phyloP scores from a whole-genome alignment of 1,139 yeast species.

The Eremothecium cymbalariae region DNA sequence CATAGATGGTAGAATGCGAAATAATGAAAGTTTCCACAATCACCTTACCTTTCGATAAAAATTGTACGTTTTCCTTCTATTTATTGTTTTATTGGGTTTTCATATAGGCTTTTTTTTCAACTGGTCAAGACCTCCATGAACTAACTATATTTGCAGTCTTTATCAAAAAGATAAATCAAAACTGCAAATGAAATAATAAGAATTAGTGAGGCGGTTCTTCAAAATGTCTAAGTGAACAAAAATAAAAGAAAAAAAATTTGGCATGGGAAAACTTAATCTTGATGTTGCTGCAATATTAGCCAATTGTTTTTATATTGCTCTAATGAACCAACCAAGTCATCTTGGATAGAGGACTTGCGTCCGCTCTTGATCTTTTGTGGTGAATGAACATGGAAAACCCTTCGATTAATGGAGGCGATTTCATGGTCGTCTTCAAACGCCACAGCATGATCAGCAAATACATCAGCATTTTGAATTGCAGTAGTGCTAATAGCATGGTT shows the following conservation, averaged over 20 bases:
- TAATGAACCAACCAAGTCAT: conserved; percentile 30
- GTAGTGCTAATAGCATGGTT: conserved; percentile 25
- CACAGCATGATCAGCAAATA: conserved; percentile 29
- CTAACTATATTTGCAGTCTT: too few relatives aligned
- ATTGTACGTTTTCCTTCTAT: too few relatives aligned
- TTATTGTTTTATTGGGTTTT: too few relatives aligned
- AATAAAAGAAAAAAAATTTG: conserved; percentile 1
- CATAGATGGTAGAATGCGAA: too few relatives aligned
- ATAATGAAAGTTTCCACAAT: too few relatives aligned
- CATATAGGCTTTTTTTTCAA: too few relatives aligned
- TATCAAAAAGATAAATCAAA: conserved; percentile 1
- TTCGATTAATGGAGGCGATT: conserved; percentile 14
- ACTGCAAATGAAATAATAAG: conserved; percentile 4
- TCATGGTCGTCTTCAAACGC: conserved; percentile 30
- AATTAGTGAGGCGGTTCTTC: too few relatives aligned
- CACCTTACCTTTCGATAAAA: too few relatives aligned
- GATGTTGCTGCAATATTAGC: conserved; percentile 30
- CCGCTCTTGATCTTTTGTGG: conserved; percentile 14
- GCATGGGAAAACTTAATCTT: conserved; percentile 15
- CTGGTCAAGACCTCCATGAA: too few relatives aligned
- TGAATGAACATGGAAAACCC: conserved; percentile 9
- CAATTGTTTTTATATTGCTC: conserved; percentile 33
- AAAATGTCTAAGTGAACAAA: too few relatives aligned
- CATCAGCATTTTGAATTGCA: conserved; percentile 25
- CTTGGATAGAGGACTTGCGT: conserved; percentile 28